Base-by-base conservation (phyloP, 306 rosid genomes). In the Purshia tridentata region DNA sequence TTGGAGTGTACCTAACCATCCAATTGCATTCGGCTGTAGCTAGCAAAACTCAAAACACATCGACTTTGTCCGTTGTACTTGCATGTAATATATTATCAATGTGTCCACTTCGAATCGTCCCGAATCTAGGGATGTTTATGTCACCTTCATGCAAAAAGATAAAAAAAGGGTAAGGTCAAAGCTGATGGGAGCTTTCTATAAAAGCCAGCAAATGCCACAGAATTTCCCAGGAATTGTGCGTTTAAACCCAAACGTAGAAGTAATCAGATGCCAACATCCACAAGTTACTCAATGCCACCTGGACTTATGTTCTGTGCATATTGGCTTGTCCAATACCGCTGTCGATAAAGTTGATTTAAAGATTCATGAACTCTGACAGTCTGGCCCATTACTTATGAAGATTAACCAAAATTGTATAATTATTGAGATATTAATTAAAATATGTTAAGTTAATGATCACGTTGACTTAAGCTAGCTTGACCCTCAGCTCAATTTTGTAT, bases 151-250 rank as follows among this genome's bases (percentile, higher is more conserved):
- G 41, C 40, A 45, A 29, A 23, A 57, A 58, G 5, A 23, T 6
- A 22, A 5, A 13, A 40, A 39, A 10, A 6, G 1, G 1, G 1
- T 29, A 6, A 23, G 64, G 44, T 58, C 64, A 12, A 13, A 6
- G 18, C 41, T 42, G 22, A 9, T 19, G 37, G 37, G 13, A 5
- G 9, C 14, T 7, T 19, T 55, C 9, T 22, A 6, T 22, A 40
- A 29, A 56, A 22, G 37, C n/a, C 44, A 23, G 44, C 40, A 11
- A 29, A 5, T 58, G 16, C 60, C 35, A 52, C 57, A 52, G n/a
- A 52, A 20, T 53, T 58, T 58, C 64, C 64, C 64, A 58, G 64
- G 13, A 29, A 37, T 29, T 58, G 44, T 29, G 64, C n/a, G n/a
- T 58, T 50, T 39, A 51, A 53, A 53, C 5, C 18, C 20, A 39